Conservation (phyloP, 805 yeast genomes). For the Starmerella bacillaris region DNA sequence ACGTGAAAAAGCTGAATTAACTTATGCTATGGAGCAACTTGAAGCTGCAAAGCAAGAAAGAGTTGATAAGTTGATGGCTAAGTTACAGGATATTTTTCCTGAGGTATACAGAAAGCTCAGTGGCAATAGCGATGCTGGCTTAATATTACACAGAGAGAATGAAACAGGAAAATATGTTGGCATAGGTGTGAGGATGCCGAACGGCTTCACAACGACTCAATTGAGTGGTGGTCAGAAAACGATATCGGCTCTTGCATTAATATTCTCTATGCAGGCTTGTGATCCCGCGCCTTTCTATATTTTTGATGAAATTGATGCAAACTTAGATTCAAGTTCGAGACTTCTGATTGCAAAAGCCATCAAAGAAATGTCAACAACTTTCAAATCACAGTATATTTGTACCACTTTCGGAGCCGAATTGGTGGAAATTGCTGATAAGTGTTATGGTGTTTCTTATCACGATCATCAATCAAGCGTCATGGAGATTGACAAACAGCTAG, state of each 20-base stretch:
- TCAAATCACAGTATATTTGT: conserved; percentile 61
- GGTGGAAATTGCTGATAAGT: conserved; percentile 69
- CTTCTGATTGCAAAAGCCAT: conserved; percentile 69
- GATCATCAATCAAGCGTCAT: conserved; percentile 65
- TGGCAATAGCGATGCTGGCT: conserved; percentile 46
- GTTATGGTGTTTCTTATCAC: conserved; percentile 70
- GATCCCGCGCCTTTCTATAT: conserved; percentile 96
- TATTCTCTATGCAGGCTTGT: conserved; percentile 80
- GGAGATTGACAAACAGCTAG: conserved; percentile 53
- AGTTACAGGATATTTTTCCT: conserved; percentile 43
- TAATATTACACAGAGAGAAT: conserved; percentile 38
- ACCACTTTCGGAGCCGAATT: conserved; percentile 92
- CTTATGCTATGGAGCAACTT: conserved; percentile 43
- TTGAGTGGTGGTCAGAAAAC: conserved; percentile 95
- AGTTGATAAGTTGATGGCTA: conserved; percentile 20
- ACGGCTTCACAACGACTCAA: conserved; percentile 70
- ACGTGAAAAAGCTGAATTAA: conserved; percentile 53
- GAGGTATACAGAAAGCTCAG: conserved; percentile 62
- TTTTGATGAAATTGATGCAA: conserved; percentile 94
- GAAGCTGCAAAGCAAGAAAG: conserved; percentile 55
- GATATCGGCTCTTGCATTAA: conserved; percentile 84
- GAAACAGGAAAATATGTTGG: conserved; percentile 36
- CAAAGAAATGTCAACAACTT: conserved; percentile 34
- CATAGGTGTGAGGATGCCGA: conserved; percentile 71
- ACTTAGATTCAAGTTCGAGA: conserved; percentile 80